phyloP scores from a whole-genome alignment of 306 rosid genomes.

The Glycine latifolia region DNA sequence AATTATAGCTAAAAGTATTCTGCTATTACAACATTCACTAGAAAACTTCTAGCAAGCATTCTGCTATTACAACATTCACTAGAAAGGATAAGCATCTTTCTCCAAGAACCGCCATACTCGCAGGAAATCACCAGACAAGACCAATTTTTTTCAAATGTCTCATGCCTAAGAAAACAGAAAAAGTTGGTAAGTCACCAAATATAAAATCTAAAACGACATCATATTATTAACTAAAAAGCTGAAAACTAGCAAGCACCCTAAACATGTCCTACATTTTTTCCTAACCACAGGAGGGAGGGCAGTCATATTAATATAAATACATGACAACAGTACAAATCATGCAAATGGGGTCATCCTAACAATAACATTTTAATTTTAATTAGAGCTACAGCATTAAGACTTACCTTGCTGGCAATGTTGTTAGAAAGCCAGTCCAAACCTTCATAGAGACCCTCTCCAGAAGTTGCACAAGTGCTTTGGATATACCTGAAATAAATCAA shows the following conservation, averaged over 20 bases:
- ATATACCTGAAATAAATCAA: slow-evolving; percentile 79
- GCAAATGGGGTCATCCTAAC: slow-evolving; percentile 17
- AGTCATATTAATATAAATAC: not conserved
- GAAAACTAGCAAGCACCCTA: not conserved
- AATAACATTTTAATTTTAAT: slow-evolving; percentile 19
- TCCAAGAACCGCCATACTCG: slow-evolving; percentile 50
- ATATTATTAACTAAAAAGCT: not conserved
- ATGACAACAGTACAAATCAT: slow-evolving; percentile 15
- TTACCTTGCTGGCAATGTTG: slow-evolving; percentile 94
- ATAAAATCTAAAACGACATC: not conserved
- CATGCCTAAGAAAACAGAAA: slow-evolving; percentile 59
- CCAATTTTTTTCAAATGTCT: slow-evolving; percentile 49
- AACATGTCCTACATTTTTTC: not conserved
- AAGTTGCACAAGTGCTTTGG: slow-evolving; percentile 99
- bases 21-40: slow-evolving; percentile 64
- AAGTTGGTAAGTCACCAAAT: slow-evolving; percentile 34
- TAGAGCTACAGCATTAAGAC: slow-evolving; percentile 35
- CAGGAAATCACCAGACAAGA: slow-evolving; percentile 44
- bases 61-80: slow-evolving; percentile 65
- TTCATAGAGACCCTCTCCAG: slow-evolving; percentile 98
- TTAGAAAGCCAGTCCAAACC: slow-evolving; percentile 96
- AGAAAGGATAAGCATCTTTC: slow-evolving; percentile 51
- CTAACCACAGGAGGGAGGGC: slow-evolving; percentile 16
- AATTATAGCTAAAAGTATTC: slow-evolving; percentile 64
- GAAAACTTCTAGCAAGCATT: slow-evolving; percentile 55